phyloP scores from a whole-genome alignment of 768 basidiomycete species.

The Roridomyces roridus region DNA sequence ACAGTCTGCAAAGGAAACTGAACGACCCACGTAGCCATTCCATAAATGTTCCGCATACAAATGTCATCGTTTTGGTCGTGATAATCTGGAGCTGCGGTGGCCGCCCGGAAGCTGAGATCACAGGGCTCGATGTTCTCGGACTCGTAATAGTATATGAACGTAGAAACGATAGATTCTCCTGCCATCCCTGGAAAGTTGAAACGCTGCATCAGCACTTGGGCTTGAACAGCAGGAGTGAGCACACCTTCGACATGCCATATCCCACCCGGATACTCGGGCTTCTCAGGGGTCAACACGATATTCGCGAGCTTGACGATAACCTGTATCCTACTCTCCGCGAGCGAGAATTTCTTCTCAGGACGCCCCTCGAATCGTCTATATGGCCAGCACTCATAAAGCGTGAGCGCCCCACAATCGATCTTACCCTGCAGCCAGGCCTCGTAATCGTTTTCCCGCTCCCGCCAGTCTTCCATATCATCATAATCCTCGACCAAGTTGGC shows the following conservation, averaged over 20 bases:
- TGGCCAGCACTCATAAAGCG: too few species aligned
- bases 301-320: conserved; percentile 50
- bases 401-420: too few species aligned
- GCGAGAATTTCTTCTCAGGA: too few species aligned
- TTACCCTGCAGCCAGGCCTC: too few species aligned
- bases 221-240: neutral
- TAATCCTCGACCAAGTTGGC: too few species aligned
- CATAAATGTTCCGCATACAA: conserved; percentile 13
- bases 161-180: conserved; percentile 33
- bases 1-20: neutral
- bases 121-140: conserved; percentile 38
- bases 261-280: conserved; percentile 42
- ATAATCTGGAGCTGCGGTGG: conserved; percentile 30
- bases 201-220: too few species aligned
- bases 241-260: conserved; percentile 46
- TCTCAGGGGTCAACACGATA: conserved; percentile 41
- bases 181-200: conserved; percentile 22
- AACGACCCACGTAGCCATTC: conserved; percentile 5
- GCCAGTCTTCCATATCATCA: too few species aligned
- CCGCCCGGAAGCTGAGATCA: conserved; percentile 36
- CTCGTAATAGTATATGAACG: conserved; percentile 35
- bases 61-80: conserved; percentile 22
- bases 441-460: too few species aligned
- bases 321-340: conserved; percentile 27
- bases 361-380: too few species aligned